Conservation (phyloP, 371 early-diverging fungal species). For the Apophysomyces ossiformis region DNA sequence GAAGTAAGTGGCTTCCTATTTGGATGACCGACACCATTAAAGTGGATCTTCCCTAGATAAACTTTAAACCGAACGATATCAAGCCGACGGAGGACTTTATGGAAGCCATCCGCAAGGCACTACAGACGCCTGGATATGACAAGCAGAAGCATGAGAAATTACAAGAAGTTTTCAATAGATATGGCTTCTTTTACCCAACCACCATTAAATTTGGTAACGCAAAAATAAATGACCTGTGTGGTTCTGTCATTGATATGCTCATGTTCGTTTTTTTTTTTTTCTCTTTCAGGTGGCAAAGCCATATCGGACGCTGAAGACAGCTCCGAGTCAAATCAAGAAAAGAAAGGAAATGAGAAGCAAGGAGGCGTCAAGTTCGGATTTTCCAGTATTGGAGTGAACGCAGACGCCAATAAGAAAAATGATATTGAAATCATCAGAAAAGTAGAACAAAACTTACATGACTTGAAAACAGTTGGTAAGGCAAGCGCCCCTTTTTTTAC, state of each 20-base stretch:
- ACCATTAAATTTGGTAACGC: neutral
- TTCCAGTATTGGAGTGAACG: neutral
- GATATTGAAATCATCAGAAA: neutral
- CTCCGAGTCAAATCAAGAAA: neutral
- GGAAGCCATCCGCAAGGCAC: neutral
- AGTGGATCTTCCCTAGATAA: constrained; percentile 1
- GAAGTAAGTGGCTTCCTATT: neutral
- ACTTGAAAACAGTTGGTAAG: neutral
- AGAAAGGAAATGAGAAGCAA: neutral
- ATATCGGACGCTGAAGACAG: neutral
- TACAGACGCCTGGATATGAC: neutral
- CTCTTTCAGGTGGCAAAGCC: neutral
- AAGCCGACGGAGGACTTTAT: neutral
- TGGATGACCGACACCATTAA: neutral
- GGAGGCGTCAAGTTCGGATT: neutral
- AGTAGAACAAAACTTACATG: neutral
- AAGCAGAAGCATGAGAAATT: neutral
- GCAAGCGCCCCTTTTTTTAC: neutral
- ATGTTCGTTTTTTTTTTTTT: neutral
- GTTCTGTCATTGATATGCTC: neutral
- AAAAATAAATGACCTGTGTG: too few species aligned
- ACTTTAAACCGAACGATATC: neutral
- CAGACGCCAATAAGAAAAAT: neutral
- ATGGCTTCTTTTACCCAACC: neutral
- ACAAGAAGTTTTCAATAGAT: neutral